Evolutionary conservation across 2,329 filamentous ascomycete species (phyloP).

Genomic region (Aulographum hederae): DNA sequence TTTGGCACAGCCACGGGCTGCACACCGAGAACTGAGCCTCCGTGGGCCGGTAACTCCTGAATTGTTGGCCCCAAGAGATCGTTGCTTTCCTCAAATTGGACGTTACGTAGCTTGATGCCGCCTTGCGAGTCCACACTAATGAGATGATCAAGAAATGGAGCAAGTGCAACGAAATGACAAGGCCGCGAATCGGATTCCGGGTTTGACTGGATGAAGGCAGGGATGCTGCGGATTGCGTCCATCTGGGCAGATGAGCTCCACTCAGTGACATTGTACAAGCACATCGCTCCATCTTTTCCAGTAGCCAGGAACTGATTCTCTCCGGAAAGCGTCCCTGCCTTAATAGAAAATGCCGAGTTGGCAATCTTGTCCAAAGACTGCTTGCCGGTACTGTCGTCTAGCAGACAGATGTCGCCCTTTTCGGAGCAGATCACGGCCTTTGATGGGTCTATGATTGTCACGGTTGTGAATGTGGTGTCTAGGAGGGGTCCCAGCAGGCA

Average conservation of each 20-base stretch:
- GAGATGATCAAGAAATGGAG: constrained; percentile 7
- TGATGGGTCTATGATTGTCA: constrained; percentile 50
- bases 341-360: constrained; percentile 48
- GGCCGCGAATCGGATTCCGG: neutral
- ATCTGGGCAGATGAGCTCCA: too few relatives aligned
- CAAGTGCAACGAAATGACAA: constrained; percentile 9
- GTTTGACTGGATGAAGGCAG: neutral
- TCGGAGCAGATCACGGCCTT: constrained; percentile 76
- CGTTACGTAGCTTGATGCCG: constrained; percentile 44
- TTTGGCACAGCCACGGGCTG: constrained; percentile 44
- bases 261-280: constrained; percentile 13
- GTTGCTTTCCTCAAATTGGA: constrained; percentile 23
- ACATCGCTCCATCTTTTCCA: constrained; percentile 40
- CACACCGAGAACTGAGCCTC: constrained; percentile 50
- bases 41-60: constrained; percentile 35
- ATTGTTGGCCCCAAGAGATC: constrained; percentile 13
- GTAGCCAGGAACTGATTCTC: constrained; percentile 45
- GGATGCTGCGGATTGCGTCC: neutral
- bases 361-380: constrained; percentile 52
- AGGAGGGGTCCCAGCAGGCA: constrained; percentile 66
- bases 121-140: constrained; percentile 52
- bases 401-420: constrained; percentile 70
- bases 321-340: constrained; percentile 41
- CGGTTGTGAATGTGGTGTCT: constrained; percentile 70
- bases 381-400: constrained; percentile 58